A percentile compares a stretch with the other conserved stretches of the same genome.
phyloP scores from a whole-genome alignment of 805 yeast genomes.

The Hanseniaspora nectarophila region DNA sequence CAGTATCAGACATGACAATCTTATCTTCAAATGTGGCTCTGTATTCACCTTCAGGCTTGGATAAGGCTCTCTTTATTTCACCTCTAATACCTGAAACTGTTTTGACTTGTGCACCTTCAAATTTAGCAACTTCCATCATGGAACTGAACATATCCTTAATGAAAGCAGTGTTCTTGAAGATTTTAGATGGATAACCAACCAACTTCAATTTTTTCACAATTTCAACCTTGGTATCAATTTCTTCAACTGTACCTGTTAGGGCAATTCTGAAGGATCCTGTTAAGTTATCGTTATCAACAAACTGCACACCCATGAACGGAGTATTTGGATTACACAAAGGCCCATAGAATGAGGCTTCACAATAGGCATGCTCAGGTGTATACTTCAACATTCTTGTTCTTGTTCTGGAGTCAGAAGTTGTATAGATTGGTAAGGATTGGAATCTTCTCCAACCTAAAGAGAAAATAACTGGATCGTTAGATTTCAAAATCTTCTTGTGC shows the following conservation, averaged over 20 bases:
- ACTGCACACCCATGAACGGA: constrained; percentile 89
- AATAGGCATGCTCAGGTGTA: constrained; percentile 95
- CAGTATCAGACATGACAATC: constrained; percentile 76
- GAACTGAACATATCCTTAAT: constrained; percentile 92
- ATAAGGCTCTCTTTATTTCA: constrained; percentile 86
- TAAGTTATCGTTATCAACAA: constrained; percentile 70
- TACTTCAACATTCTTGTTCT: constrained; percentile 95
- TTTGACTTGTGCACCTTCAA: constrained; percentile 93
- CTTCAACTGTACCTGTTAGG: constrained; percentile 93
- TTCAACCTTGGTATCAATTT: constrained; percentile 75
- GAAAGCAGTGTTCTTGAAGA: constrained; percentile 92
- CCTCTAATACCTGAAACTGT: constrained; percentile 97
- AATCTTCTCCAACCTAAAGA: constrained; percentile 98
- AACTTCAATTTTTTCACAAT: constrained; percentile 91
- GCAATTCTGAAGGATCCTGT: constrained; percentile 88
- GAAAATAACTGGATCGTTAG: constrained; percentile 87
- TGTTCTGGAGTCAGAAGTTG: constrained; percentile 94
- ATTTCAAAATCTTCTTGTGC: constrained; percentile 91
- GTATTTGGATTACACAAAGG: constrained; percentile 96
- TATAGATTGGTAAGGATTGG: constrained; percentile 89
- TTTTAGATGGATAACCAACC: constrained; percentile 88
- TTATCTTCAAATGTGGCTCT: constrained; percentile 97
- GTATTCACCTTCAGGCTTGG: constrained; percentile 89
- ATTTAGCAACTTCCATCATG: constrained; percentile 88
- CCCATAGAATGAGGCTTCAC: constrained; percentile 91